Percentiles rank a stretch among this genome's conserved stretches.
Conservation (phyloP, 768 basidiomycete species). For the Suillus paluster region DNA sequence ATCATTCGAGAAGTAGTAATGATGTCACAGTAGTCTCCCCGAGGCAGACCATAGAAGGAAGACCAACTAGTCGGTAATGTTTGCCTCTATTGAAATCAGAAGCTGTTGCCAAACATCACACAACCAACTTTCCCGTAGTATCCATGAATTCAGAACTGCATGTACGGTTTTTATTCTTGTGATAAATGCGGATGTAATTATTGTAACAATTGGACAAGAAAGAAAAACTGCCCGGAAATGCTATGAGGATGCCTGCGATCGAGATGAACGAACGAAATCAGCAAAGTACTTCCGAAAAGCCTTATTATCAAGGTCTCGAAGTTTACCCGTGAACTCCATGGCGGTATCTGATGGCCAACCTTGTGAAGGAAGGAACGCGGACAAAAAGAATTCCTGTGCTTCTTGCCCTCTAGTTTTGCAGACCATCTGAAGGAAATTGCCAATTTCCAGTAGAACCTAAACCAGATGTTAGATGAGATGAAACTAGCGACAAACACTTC, state of each 20-base stretch:
- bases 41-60: constrained; percentile 2
- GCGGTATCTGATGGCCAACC: constrained; percentile 83
- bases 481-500: not conserved
- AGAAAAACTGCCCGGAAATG: constrained; percentile 13
- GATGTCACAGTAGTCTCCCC: constrained; percentile 1
- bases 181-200: not conserved
- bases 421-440: constrained; percentile 79
- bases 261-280: constrained; percentile 79
- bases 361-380: constrained; percentile 85
- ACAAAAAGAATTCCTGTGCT: constrained; percentile 78
- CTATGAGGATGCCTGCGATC: constrained; percentile 57
- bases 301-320: constrained; percentile 76
- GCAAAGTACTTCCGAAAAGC: constrained; percentile 86
- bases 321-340: constrained; percentile 75
- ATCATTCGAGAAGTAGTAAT: constrained; percentile 19
- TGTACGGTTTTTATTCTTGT: not conserved
- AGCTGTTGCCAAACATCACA: constrained; percentile 33
- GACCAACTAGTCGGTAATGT: constrained; percentile 20
- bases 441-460: constrained; percentile 90
- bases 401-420: constrained; percentile 80
- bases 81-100: constrained; percentile 38
- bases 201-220: constrained; percentile 3
- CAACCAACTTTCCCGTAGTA: constrained; percentile 6
- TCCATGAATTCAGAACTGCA: too few species aligned
- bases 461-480: not conserved